Evolutionary conservation across 2,329 filamentous ascomycete genomes (phyloP), one percentile per base, ranked within the genome.

Genomic region (Cytospora schulzeri): DNA sequence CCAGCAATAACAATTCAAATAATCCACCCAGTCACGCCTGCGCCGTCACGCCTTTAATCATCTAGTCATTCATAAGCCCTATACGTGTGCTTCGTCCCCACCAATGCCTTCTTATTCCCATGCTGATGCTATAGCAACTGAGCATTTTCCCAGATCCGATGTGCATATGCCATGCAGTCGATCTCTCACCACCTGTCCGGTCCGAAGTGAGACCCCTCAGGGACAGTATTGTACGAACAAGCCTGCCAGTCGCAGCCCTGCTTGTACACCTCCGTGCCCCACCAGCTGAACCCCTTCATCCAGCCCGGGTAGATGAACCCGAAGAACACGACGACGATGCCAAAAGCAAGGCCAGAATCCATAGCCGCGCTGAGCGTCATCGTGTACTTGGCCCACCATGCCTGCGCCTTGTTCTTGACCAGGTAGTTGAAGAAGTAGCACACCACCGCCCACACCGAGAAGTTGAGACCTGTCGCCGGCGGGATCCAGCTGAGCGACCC

Each of bases 341-440:
- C 91, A 71, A 93, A 91, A 0, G 92, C 92, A 24, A 96, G 79
- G 0, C 92, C 91, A 1, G 90, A 93, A 73, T 96, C 92, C 62
- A 96, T 81, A 1, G 91, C 92, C 0, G 92, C 92, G 64, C 89
- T 92, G 60, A 96, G 80, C 4, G 91, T 93, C 91, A 96, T 95
- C 50, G 91, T 94, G 75, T 96, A 96, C 76, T 96, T 95, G 56
- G 87, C 87, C 92, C 92, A 96, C 92, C 92, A 96, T 1, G 86
- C 88, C 33, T 81, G 82, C 29, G 86, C 89, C 26, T 89, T 82
- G 41, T 85, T 85, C 73, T 88, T 87, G 71, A 96, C 84, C 66
- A 89, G 76, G 73, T 89, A 88, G 75, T 96, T 96, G 82, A 96
- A 96, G 52, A 92, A 70, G 75, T 90, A 96, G 78, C 91, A 95